These are phyloP conservation scores for Blepharisma undulans DNA, from an alignment of 169 alveolate species.

Conservation along the genomic window DNA sequence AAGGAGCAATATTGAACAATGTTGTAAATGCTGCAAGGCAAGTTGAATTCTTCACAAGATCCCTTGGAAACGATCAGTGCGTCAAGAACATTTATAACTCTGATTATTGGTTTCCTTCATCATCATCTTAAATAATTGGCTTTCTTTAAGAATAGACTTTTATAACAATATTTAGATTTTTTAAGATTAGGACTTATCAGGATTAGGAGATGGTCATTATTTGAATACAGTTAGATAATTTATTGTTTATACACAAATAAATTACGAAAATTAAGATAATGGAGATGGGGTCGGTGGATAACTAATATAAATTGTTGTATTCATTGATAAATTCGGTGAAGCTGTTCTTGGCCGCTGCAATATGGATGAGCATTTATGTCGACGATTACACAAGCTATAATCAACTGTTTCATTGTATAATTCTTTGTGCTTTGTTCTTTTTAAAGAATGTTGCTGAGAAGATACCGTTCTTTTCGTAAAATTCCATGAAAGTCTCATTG, in stretches of 20 bases:
- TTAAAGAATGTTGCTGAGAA: neutral
- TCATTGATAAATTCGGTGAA: neutral
- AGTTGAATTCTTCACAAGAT: constrained; percentile 26
- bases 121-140: neutral
- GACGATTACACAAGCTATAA: neutral
- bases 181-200: too few relatives aligned
- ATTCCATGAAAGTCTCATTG: neutral
- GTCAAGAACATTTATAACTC: constrained; percentile 4
- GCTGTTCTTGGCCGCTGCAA: neutral
- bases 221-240: too few relatives aligned
- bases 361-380: neutral
- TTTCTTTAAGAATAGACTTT: neutral
- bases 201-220: too few relatives aligned
- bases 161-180: too few relatives aligned
- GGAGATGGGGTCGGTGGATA: neutral
- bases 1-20: neutral
- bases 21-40: neutral
- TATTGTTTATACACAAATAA: too few relatives aligned
- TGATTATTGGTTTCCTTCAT: neutral
- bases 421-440: neutral
- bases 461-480: neutral
- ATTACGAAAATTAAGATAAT: neutral
- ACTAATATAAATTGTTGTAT: neutral
- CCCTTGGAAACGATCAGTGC: constrained; percentile 23
- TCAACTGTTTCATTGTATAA: neutral